phyloP scores from a whole-genome alignment of 2,329 filamentous ascomycete genomes.

The Beauveria sp. region DNA sequence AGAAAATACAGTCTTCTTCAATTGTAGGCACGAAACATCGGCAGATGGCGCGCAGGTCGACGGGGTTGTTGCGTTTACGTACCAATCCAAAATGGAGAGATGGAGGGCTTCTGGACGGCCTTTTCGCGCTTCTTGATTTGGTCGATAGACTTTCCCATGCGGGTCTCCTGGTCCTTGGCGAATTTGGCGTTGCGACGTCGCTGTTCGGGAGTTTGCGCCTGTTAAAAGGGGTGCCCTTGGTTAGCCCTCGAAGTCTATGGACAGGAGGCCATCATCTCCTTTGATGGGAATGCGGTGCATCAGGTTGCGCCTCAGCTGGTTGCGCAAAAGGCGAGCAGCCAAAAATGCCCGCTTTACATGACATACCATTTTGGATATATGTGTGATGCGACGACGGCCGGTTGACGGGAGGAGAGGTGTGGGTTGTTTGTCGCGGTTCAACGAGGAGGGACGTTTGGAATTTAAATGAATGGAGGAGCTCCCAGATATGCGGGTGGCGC shows the following conservation, averaged over 20 bases:
- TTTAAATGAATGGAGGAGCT: not conserved
- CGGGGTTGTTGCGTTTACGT: slow-evolving; percentile 21
- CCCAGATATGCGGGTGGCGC: not conserved
- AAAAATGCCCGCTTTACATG: not conserved
- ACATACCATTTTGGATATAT: slow-evolving; percentile 2
- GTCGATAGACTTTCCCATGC: slow-evolving; percentile 65
- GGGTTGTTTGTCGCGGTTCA: not conserved
- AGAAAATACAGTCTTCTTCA: not conserved
- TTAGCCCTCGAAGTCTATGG: not conserved
- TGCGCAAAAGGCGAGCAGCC: not conserved
- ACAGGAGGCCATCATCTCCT: not conserved
- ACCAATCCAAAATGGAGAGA: slow-evolving; percentile 60
- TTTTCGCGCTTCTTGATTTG: slow-evolving; percentile 55
- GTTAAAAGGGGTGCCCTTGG: not conserved
- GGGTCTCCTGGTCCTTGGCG: slow-evolving; percentile 62
- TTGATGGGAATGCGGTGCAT: not conserved
- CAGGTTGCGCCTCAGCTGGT: not conserved
- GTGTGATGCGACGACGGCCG: not conserved
- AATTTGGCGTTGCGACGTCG: slow-evolving; percentile 75
- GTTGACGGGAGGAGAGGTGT: not conserved
- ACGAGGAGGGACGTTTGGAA: not conserved
- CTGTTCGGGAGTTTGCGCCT: slow-evolving; percentile 82
- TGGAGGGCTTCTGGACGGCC: slow-evolving; percentile 47
- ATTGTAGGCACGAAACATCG: not conserved
- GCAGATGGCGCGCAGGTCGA: not conserved